Base-by-base conservation (phyloP, 2,329 filamentous ascomycete genomes). In the Trichoderma asperellum region DNA sequence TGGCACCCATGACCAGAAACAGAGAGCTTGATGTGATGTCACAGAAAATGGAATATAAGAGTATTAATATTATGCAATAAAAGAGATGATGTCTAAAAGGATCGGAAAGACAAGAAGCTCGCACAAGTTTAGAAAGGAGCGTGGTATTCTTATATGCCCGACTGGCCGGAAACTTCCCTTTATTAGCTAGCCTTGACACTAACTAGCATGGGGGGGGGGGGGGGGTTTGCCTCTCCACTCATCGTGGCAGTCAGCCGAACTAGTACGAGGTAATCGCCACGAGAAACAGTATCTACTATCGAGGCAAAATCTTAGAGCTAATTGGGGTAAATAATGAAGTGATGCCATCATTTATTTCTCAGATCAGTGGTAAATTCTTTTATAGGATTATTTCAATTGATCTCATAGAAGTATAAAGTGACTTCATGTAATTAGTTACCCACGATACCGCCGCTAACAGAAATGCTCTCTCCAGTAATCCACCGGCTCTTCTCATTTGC, bases 401-500 rank as follows among this genome's bases (percentile, higher is more conserved):
- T 18, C 40, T n/a, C 18, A 43, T 10, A 3, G 6, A n/a, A 43
- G 16, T 43, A 43, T 49, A 24, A 21, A 35, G 16, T 8, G 16
- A 32, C 7, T 56, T 12, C 29, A 21, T 4, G 21, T 14, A 8
- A 47, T 58, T 66, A 66, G 4, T 66, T 66, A 35, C 63, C 63
- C 2, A n/a, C 69, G 29, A 72, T 72, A 8, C 72, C 72, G 18
- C 71, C 71, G 34, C 72, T 73, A n/a, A 69, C 72, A 2, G 72
- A 73, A 57, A 73, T 73, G 27, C 63, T 66, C 59, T 72, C 69
- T n/a, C 70, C 72, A 11, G 72, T 73, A 43, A 73, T 73, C 72
- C 72, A 73, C 27, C 70, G 70, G 29, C 71, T 72, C 65, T 72
- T 73, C 56, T 73, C 72, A 29, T 65, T 72, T 0, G 68, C 68